Evolutionary conservation across 441 rosid species (phyloP).

Genomic region (Oxalis stricta): DNA sequence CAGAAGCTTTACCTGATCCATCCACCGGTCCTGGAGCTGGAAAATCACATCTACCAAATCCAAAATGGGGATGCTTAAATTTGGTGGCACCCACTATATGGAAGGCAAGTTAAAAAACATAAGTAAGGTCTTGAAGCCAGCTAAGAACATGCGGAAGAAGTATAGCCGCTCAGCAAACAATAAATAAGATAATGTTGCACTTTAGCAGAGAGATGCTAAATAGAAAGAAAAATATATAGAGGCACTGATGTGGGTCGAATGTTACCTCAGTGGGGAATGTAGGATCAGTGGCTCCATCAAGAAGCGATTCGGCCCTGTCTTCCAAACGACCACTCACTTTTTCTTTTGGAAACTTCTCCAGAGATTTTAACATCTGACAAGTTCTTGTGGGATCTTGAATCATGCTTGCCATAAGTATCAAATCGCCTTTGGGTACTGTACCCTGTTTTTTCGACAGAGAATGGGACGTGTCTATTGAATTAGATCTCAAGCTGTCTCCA

Average conservation of each 20-base stretch:
- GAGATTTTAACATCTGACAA: slow-evolving; percentile 16
- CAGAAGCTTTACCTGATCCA: slow-evolving; percentile 72
- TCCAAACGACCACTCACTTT: slow-evolving; percentile 26
- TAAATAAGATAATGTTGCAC: too few species aligned
- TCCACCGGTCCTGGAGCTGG: slow-evolving; percentile 97
- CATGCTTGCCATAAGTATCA: too few species aligned
- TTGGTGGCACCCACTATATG: slow-evolving; percentile 98
- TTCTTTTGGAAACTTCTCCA: slow-evolving; percentile 23
- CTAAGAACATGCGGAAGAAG: too few species aligned
- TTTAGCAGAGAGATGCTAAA: too few species aligned
- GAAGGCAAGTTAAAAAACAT: slow-evolving; percentile 2
- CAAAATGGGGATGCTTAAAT: slow-evolving; percentile 66
- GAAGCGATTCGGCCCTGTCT: slow-evolving; percentile 26
- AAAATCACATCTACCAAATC: slow-evolving; percentile 89
- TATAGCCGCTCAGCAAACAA: not conserved
- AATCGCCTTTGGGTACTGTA: slow-evolving; percentile 26
- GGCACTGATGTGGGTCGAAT: not conserved
- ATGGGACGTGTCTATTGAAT: slow-evolving; percentile 23
- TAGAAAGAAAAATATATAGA: not conserved
- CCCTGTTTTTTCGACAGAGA: slow-evolving; percentile 25
- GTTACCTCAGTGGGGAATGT: slow-evolving; percentile 74
- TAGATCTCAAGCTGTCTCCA: slow-evolving; percentile 22
- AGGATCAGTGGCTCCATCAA: slow-evolving; percentile 31
- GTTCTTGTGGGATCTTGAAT: too few species aligned
- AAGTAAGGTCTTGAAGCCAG: slow-evolving; percentile 2